Percentiles rank a stretch among this genome's conserved stretches.
Evolutionary conservation across 768 basidiomycete species (phyloP).

Genomic region (Trametes punicea): DNA sequence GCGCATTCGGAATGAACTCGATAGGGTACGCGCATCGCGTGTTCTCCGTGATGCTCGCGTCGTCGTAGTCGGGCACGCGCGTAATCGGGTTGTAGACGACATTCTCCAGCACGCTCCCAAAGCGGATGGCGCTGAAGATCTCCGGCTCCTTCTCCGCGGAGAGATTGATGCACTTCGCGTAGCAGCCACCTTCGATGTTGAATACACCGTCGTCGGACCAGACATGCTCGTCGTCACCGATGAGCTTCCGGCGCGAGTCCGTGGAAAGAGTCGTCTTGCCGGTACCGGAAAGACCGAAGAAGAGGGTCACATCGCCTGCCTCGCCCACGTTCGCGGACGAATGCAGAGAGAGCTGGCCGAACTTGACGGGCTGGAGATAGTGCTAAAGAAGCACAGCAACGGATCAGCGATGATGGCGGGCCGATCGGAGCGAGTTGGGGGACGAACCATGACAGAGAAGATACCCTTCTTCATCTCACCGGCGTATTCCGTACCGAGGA

Average conservation of each 20-base stretch:
- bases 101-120: constrained; percentile 97
- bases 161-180: constrained; percentile 97
- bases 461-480: constrained; percentile 99
- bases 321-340: constrained; percentile 96
- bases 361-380: constrained; percentile 98
- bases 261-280: constrained; percentile 99
- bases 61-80: constrained; percentile 91
- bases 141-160: constrained; percentile 98
- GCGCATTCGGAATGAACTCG: constrained; percentile 93
- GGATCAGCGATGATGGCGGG: constrained; percentile 11
- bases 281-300: constrained; percentile 98
- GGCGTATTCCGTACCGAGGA: constrained; percentile 96
- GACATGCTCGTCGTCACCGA: constrained; percentile 99
- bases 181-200: constrained; percentile 99
- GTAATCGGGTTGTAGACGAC: constrained; percentile 90
- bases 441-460: constrained; percentile 90
- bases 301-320: constrained; percentile 90
- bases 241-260: constrained; percentile 89
- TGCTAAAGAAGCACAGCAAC: constrained; percentile 47
- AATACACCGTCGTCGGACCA: constrained; percentile 99
- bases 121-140: constrained; percentile 92
- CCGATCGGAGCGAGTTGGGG: neutral
- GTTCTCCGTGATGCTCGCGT: constrained; percentile 96
- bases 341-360: constrained; percentile 95
- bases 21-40: constrained; percentile 99